These are phyloP conservation scores for Pyrenopolyporus hunteri DNA, from an alignment of 495 filamentous ascomycete genomes.

Conservation along the genomic window DNA sequence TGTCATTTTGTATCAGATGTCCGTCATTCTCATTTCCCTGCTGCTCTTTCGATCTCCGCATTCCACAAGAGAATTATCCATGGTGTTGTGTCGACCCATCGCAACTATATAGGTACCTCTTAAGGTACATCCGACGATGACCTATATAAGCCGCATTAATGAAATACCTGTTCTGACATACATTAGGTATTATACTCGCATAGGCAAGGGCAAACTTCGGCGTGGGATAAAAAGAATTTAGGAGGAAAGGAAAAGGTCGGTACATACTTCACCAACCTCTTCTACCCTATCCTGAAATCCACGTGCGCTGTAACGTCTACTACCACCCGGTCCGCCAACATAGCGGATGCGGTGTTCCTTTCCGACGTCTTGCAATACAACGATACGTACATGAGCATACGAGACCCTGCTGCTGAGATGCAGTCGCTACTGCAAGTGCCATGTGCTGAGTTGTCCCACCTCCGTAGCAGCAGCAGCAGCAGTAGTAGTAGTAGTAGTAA, in stretches of 20 bases:
- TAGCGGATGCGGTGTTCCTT: constrained; percentile 32
- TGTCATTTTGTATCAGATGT: constrained; percentile 35
- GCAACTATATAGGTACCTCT: background rate
- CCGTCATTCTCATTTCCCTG: constrained; percentile 33
- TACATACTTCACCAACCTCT: constrained; percentile 30
- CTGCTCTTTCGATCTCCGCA: constrained; percentile 24
- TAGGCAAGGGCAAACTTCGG: constrained; percentile 16
- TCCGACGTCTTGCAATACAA: constrained; percentile 35
- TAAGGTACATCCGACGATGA: background rate
- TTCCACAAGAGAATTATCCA: constrained; percentile 18
- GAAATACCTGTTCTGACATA: background rate
- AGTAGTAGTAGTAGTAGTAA: too few relatives aligned
- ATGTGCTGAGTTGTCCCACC: constrained; percentile 40
- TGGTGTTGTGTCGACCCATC: constrained; percentile 5
- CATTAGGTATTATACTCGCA: too few relatives aligned
- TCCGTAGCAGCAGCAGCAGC: too few relatives aligned
- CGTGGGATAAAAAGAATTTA: constrained; percentile 11
- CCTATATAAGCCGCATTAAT: constrained; percentile 13
- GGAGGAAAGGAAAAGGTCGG: constrained; percentile 1
- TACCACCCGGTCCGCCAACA: constrained; percentile 29
- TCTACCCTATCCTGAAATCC: constrained; percentile 26
- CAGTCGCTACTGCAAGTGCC: constrained; percentile 39
- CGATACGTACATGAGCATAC: constrained; percentile 21
- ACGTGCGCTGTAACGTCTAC: constrained; percentile 36
- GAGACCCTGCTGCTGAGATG: constrained; percentile 30